phyloP scores from a whole-genome alignment of 352 stramenopile genomes.

The Globisporangium echinulatum region DNA sequence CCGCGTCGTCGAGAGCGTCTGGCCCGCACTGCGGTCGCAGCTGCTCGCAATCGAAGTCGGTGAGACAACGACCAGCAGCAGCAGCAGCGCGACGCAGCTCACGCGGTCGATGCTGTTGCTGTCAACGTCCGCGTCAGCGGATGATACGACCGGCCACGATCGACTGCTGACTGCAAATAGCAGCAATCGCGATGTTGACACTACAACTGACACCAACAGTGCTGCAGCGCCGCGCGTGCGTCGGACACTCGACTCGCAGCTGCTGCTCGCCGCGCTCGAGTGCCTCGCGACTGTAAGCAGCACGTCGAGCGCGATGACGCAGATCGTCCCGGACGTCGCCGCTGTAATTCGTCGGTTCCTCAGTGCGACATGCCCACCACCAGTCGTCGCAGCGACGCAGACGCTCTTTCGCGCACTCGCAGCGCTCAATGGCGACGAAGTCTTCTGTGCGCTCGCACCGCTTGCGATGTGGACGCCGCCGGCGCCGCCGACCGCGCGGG shows the following conservation, averaged over 20 bases:
- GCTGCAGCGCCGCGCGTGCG: conserved; percentile 10
- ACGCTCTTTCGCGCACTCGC: conserved; percentile 39
- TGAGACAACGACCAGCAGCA: conserved; percentile 13
- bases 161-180: no score
- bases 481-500: conserved; percentile 32
- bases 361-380: conserved; percentile 18
- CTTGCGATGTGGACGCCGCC: conserved; percentile 47
- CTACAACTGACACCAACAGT: no score
- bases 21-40: conserved; percentile 45
- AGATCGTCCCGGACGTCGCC: conserved; percentile 55
- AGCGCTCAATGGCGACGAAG: conserved; percentile 61
- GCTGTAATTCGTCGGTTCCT: conserved; percentile 40
- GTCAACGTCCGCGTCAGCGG: background rate
- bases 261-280: conserved; percentile 48
- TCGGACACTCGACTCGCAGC: conserved; percentile 50
- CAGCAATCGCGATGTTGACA: background rate
- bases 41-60: conserved; percentile 25
- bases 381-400: conserved; percentile 31
- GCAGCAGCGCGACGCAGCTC: conserved; percentile 19
- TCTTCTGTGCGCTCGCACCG: conserved; percentile 52
- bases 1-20: conserved; percentile 75
- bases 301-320: conserved; percentile 37
- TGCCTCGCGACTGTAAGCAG: conserved; percentile 45
- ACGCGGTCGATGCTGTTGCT: conserved; percentile 69
- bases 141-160: no score